A percentile compares a stretch with the other conserved stretches of the same genome.
These are phyloP conservation scores for Apiotrichum veenhuisii DNA, from an alignment of 1,284 basidiomycete genomes.

Conservation along the genomic window DNA sequence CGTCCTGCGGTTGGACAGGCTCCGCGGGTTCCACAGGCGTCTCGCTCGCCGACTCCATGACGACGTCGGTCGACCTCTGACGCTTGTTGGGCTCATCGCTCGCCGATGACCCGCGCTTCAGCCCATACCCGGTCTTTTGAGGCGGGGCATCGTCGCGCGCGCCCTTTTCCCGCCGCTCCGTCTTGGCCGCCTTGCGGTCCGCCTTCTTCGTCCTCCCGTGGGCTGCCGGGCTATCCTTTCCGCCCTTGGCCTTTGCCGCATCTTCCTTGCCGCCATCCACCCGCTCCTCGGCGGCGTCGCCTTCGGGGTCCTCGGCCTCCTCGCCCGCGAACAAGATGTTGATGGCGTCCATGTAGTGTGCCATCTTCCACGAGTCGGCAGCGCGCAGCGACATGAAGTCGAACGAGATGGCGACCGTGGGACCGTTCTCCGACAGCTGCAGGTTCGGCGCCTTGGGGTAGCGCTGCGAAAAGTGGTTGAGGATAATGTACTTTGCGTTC, in stretches of 20 bases:
- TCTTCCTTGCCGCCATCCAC: no score
- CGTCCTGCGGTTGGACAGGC: no score
- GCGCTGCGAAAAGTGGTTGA: slow-evolving; percentile 93
- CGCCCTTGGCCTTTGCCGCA: neutral
- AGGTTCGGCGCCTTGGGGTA: slow-evolving; percentile 64
- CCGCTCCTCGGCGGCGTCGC: neutral
- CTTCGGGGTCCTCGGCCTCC: slow-evolving; percentile 56
- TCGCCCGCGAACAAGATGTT: slow-evolving; percentile 63
- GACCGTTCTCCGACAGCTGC: slow-evolving; percentile 10
- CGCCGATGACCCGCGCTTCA: slow-evolving; percentile 3
- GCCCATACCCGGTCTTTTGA: neutral
- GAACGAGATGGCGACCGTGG: slow-evolving; percentile 68
- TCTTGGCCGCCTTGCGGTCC: neutral
- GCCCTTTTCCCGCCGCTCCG: neutral
- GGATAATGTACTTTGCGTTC: slow-evolving; percentile 72
- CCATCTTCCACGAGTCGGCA: slow-evolving; percentile 76
- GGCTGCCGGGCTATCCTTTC: neutral
- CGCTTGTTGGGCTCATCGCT: no score
- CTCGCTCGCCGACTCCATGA: no score
- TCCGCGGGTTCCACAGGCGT: no score
- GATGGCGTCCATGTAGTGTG: slow-evolving; percentile 66
- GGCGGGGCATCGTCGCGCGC: neutral
- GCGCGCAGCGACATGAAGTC: slow-evolving; percentile 72
- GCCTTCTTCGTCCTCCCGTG: neutral
- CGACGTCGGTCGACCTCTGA: no score